Percentiles rank a stretch among this genome's conserved stretches.
Evolutionary conservation across 2,329 filamentous ascomycete genomes (phyloP).

Genomic region (Beauveria australis): DNA sequence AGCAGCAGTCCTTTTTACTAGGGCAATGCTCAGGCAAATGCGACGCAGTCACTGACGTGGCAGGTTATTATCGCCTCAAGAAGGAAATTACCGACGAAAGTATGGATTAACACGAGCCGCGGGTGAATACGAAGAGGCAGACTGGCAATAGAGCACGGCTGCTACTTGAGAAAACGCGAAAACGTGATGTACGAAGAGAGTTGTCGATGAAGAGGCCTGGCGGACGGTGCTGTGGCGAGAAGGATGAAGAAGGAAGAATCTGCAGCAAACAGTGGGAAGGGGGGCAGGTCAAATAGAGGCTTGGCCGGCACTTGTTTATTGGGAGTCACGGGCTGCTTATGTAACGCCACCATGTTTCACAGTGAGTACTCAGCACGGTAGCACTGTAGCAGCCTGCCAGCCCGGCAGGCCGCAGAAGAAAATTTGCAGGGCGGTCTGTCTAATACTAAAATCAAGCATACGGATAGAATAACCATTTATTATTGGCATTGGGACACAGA

Average conservation of each 20-base stretch:
- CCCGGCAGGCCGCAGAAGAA: neutral
- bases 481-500: no score
- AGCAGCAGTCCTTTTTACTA: slow-evolving; percentile 7
- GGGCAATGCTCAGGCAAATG: neutral
- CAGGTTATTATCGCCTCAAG: slow-evolving; percentile 6
- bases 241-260: neutral
- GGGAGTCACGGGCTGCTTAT: slow-evolving; percentile 2
- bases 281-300: neutral
- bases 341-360: neutral
- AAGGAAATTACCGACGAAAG: neutral
- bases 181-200: slow-evolving; percentile 2
- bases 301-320: neutral
- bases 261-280: neutral
- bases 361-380: neutral
- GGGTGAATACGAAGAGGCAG: slow-evolving; percentile 8
- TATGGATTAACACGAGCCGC: slow-evolving; percentile 2
- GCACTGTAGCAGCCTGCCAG: neutral
- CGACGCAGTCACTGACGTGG: slow-evolving; percentile 3
- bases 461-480: no score
- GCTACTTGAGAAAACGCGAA: slow-evolving; percentile 1
- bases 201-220: neutral
- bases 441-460: no score
- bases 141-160: neutral
- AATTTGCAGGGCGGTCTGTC: neutral
- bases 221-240: neutral